Evolutionary conservation across 352 stramenopile species (phyloP), one percentile per base, ranked within the genome.

Genomic region (Blastocystis sp.): DNA sequence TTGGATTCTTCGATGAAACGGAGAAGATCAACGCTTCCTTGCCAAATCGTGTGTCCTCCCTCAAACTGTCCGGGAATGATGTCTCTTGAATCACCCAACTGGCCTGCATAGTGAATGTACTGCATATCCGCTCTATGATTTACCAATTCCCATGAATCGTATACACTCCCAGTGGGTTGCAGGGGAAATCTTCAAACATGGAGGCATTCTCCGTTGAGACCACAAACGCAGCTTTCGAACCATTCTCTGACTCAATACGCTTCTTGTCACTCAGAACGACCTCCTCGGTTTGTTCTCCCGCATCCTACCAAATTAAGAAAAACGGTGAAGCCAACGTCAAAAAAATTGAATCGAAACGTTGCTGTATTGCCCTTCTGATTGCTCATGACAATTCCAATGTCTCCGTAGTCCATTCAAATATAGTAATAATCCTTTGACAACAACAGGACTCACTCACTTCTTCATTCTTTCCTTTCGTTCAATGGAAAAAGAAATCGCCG

Each of bases 11-110:
- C 69, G 21, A 81, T 48, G 53, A 64, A 81, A 24, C 48, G 69
- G 24, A 81, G 14, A 24, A 81, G 69, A 44, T 81, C 69, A 29
- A 81, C 27, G 27, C 69, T 49, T 42, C 69, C 69, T 61, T 81
- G 69, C 69, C 69, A 81, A 16, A 81, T 81, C 4, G 42, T 40
- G 38, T 81, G 69, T 42, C 69, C 69, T 27, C 69, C 69, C 42
- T 81, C 69, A 64, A 81, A 81, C 24, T 81, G 48, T 42, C 69
- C 69, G 1, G 69, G 69, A 81, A 81, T 61, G 69, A 81, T 81
- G 27, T 81, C 69, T n/a, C 42, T 57, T 16, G 44, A 40, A 27
- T 42, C 40, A 1, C 69, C 69, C 18, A 81, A 48, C n/a, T 59
- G 40, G n/a, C 69, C 69, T 14, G 69, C 69, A 42, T 81, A 81